Base-by-base conservation (phyloP, 2,329 filamentous ascomycete species). In the Verticillium nonalfalfae region DNA sequence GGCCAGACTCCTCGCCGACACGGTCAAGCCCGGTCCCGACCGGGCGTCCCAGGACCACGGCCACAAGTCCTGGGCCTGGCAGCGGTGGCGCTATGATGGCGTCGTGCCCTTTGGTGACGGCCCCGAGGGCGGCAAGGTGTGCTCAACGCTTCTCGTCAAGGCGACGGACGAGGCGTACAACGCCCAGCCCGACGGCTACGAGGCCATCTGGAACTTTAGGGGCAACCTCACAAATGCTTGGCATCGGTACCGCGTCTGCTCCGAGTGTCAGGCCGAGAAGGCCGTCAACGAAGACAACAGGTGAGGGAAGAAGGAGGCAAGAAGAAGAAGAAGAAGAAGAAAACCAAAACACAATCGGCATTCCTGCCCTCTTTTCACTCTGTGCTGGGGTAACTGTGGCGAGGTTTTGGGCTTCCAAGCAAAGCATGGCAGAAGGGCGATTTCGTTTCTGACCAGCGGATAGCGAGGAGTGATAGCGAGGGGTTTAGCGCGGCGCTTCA, bases 141-240 rank as follows among this genome's bases (percentile, higher is more conserved):
- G 81, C 67, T 78, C 79, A 1, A 81, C 79, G 0, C 74, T 89
- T 57, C 75, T 88, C 4, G 85, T 89, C 67, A 89, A 89, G 73
- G 87, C 87, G 7, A 85, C 83, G 2, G 87, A 90, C 68, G 84
- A 87, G 65, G 76, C 80, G 2, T 89, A 89, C 71, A 89, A 89
- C 65, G 85, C 84, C 0, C 87, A 90, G 72, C 86, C 87, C 0
- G 83, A 88, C 69, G 81, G 74, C 45, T 83, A 87, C 65, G 76
- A 77, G 45, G 79, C 79, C 38, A 87, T 85, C 35, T 89, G 85
- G 73, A 89, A 89, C 63, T 75, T 86, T 39, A 77, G 86, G 1
- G 87, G 86, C 0, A 88, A 89, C 69, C 75, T 89, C 60, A 85
- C 85, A 1, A 88, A 84, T n/a, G 86, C 85, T 1, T 89, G 86